phyloP scores from a whole-genome alignment of 106 monocot genomes.

The Agapanthus africanus region DNA sequence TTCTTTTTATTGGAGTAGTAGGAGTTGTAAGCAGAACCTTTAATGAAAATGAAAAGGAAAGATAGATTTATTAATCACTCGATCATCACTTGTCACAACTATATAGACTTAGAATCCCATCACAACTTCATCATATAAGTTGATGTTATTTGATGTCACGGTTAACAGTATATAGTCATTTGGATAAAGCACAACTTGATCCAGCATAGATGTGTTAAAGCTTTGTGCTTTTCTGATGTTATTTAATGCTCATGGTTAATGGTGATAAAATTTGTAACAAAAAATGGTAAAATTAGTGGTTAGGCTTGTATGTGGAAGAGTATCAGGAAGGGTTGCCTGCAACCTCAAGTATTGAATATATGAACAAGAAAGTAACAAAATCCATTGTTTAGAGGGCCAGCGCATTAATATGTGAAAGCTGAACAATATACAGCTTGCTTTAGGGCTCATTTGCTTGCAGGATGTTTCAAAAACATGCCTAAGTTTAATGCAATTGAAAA shows the following conservation, averaged over 20 bases:
- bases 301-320: too few species aligned
- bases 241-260: neutral
- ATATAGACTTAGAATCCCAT: neutral
- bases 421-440: too few species aligned
- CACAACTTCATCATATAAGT: neutral
- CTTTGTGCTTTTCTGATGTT: neutral
- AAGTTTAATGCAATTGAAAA: neutral
- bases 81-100: neutral
- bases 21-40: slow-evolving; percentile 69
- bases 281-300: neutral
- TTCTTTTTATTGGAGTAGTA: slow-evolving; percentile 53
- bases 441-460: neutral
- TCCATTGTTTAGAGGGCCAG: neutral
- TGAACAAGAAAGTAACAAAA: neutral
- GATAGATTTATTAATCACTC: neutral
- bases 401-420: too few species aligned
- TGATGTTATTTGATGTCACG: neutral
- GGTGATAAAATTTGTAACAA: neutral
- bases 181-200: neutral
- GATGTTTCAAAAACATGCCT: neutral
- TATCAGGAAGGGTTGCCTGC: neutral
- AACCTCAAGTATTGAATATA: neutral
- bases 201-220: neutral
- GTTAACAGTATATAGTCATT: neutral
- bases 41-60: neutral